These are phyloP conservation scores for Coemansia umbellata DNA, from an alignment of 192 early-diverging fungal species.

Conservation along the genomic window DNA sequence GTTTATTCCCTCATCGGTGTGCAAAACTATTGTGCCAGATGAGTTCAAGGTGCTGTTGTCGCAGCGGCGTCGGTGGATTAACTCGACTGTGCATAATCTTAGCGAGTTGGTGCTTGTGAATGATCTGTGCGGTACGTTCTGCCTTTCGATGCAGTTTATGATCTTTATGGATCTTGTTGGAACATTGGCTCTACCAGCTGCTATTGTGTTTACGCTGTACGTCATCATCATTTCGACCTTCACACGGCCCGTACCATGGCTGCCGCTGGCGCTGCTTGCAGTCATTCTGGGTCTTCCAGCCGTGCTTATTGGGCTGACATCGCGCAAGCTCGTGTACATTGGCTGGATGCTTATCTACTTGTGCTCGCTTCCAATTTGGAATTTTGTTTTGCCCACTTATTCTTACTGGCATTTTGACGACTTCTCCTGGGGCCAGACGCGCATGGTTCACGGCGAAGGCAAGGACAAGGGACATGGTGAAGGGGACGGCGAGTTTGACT, in stretches of 20 bases:
- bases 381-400: constrained; percentile 71
- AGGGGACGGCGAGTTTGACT: constrained; percentile 72
- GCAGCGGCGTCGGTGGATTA: constrained; percentile 92
- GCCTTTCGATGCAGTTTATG: constrained; percentile 93
- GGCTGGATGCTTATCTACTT: constrained; percentile 84
- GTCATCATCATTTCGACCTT: constrained; percentile 66
- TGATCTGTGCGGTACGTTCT: constrained; percentile 87
- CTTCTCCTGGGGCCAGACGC: constrained; percentile 82
- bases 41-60: constrained; percentile 78
- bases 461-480: constrained; percentile 60
- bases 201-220: constrained; percentile 84
- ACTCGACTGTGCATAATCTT: constrained; percentile 91
- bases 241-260: constrained; percentile 49
- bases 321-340: constrained; percentile 72
- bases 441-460: constrained; percentile 61
- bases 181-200: constrained; percentile 88
- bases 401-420: constrained; percentile 89
- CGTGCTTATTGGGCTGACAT: constrained; percentile 75
- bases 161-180: constrained; percentile 93
- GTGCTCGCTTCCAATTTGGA: constrained; percentile 70
- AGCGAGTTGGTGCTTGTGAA: constrained; percentile 76
- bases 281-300: constrained; percentile 73
- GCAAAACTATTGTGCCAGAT: constrained; percentile 88
- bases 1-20: constrained; percentile 89
- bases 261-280: constrained; percentile 66